Evolutionary conservation across 176 grass and related monocot genomes (phyloP).

Genomic region (Rhynchospora breviuscula): DNA sequence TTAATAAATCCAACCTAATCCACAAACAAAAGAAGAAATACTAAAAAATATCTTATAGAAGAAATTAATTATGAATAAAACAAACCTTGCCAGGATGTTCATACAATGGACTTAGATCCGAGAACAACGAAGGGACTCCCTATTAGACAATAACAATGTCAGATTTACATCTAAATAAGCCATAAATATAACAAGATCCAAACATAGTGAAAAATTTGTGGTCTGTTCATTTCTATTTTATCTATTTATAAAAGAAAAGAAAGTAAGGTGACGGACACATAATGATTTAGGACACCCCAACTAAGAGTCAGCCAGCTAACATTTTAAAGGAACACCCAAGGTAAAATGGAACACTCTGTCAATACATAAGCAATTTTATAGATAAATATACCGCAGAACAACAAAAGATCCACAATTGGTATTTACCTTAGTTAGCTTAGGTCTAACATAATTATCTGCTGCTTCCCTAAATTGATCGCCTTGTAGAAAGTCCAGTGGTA

Average conservation of each 20-base stretch:
- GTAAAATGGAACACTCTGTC: not conserved
- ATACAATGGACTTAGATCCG: slow-evolving; percentile 88
- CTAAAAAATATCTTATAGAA: not conserved
- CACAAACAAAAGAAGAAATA: slow-evolving; percentile 2
- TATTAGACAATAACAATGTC: slow-evolving; percentile 28
- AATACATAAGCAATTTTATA: not conserved
- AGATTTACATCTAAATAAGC: not conserved
- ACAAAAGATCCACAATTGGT: not conserved
- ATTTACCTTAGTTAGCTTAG: slow-evolving; percentile 89
- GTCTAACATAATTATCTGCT: slow-evolving; percentile 80
- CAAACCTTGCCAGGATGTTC: slow-evolving; percentile 87
- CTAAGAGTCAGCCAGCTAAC: not conserved
- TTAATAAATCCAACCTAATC: not conserved
- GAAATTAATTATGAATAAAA: not conserved
- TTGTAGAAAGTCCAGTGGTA: slow-evolving; percentile 97
- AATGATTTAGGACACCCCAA: not conserved
- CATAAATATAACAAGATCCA: not conserved
- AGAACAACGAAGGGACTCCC: slow-evolving; percentile 95
- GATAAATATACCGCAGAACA: not conserved
- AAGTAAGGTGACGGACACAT: not conserved
- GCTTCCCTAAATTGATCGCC: slow-evolving; percentile 78
- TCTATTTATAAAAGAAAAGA: not conserved
- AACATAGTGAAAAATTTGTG: not conserved
- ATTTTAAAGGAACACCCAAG: not conserved
- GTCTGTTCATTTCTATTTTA: not conserved